These are phyloP conservation scores for Daldinia concentrica DNA, from an alignment of 495 filamentous ascomycete species.

Conservation along the genomic window DNA sequence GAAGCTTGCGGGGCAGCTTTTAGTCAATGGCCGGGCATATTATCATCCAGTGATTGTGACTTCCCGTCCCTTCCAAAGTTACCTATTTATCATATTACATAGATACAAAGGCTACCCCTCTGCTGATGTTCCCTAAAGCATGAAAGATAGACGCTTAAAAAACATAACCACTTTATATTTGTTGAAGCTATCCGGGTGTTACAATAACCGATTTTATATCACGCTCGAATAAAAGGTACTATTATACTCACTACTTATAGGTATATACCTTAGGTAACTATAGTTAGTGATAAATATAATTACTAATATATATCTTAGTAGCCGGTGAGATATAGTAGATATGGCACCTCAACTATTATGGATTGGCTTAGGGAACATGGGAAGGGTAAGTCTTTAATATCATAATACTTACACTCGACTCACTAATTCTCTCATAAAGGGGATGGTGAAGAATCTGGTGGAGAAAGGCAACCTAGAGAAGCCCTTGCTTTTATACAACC, in stretches of 20 bases:
- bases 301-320: not conserved
- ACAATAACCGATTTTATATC: not conserved
- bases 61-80: too few species aligned
- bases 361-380: conserved; percentile 94
- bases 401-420: not conserved
- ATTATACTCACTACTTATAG: not conserved
- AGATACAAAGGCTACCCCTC: not conserved
- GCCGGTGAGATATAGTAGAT: conserved; percentile 13
- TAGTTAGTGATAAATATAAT: not conserved
- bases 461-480: conserved; percentile 75
- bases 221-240: not conserved
- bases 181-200: not conserved
- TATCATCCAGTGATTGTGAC: not conserved
- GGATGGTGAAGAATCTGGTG: conserved; percentile 86
- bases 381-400: conserved; percentile 66
- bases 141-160: not conserved
- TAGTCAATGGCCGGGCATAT: conserved; percentile 5
- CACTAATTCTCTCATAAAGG: conserved; percentile 59
- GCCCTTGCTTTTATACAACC: conserved; percentile 82
- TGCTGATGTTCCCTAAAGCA: not conserved
- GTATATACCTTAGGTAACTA: too few species aligned
- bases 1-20: conserved; percentile 26
- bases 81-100: not conserved
- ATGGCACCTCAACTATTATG: conserved; percentile 77
- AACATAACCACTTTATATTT: not conserved